phyloP scores from a whole-genome alignment of 1,284 basidiomycete species.

The Leucoagaricus sp. region DNA sequence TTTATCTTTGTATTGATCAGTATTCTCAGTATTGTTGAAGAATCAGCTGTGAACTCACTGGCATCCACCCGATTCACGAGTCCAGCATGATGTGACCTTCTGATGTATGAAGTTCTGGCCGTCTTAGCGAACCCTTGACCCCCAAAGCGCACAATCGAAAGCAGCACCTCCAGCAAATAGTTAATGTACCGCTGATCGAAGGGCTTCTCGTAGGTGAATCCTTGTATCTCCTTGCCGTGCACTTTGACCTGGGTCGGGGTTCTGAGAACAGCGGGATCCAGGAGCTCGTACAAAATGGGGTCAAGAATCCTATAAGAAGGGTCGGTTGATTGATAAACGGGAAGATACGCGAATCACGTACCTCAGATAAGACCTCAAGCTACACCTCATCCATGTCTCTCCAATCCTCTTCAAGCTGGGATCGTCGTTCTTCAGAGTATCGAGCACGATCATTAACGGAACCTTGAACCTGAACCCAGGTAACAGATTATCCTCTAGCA shows the following conservation, averaged over 20 bases:
- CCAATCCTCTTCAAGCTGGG: slow-evolving; percentile 74
- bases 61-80: slow-evolving; percentile 60
- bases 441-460: slow-evolving; percentile 87
- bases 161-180: slow-evolving; percentile 75
- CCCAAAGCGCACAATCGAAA: slow-evolving; percentile 82
- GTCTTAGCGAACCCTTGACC: slow-evolving; percentile 84
- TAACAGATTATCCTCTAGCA: slow-evolving; percentile 74
- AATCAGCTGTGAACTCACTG: slow-evolving; percentile 43
- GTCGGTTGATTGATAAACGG: too few species aligned
- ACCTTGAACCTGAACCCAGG: slow-evolving; percentile 83
- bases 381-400: slow-evolving; percentile 96
- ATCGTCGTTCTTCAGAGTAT: slow-evolving; percentile 77
- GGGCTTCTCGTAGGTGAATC: slow-evolving; percentile 68
- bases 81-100: slow-evolving; percentile 59
- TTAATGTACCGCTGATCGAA: slow-evolving; percentile 78
- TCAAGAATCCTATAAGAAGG: slow-evolving; percentile 71
- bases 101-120: slow-evolving; percentile 59
- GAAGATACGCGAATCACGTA: slow-evolving; percentile 36
- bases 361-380: slow-evolving; percentile 88
- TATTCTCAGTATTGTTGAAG: slow-evolving; percentile 19
- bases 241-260: slow-evolving; percentile 51
- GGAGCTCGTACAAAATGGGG: slow-evolving; percentile 79
- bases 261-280: slow-evolving; percentile 68
- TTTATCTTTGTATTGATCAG: slow-evolving; percentile 40
- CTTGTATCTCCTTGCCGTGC: slow-evolving; percentile 65